Conservation (phyloP, 2,329 filamentous ascomycete species). For the Aphanocladium album region DNA sequence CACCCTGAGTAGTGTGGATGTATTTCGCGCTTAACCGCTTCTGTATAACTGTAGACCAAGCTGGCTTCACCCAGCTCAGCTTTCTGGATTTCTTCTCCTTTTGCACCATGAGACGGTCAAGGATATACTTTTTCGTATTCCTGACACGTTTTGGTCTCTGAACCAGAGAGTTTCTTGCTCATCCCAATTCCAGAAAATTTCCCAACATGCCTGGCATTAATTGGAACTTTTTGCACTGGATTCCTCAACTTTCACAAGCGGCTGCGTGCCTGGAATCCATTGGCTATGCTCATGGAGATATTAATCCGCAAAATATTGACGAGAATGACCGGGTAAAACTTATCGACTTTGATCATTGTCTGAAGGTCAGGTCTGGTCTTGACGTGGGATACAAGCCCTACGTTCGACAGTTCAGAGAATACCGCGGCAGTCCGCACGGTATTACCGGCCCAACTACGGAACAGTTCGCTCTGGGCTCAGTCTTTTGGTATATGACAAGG, state of each 20-base stretch:
- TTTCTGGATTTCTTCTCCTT: too few relatives aligned
- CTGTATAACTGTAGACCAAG: too few relatives aligned
- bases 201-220: too few relatives aligned
- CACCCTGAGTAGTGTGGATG: too few relatives aligned
- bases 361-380: constrained; percentile 8
- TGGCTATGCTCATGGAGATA: constrained; percentile 17
- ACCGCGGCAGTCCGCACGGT: constrained; percentile 10
- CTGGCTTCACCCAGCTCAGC: too few relatives aligned
- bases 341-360: constrained; percentile 19
- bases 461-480: constrained; percentile 18
- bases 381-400: constrained; percentile 20
- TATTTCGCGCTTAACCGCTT: too few relatives aligned
- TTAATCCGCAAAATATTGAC: constrained; percentile 19
- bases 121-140: too few relatives aligned
- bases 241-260: constrained; percentile 15
- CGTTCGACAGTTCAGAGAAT: constrained; percentile 15
- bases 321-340: constrained; percentile 16
- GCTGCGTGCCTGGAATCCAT: constrained; percentile 15
- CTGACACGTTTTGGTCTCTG: too few relatives aligned
- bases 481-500: constrained; percentile 19
- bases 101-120: too few relatives aligned
- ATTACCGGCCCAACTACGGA: constrained; percentile 16
- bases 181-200: too few relatives aligned
- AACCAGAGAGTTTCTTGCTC: too few relatives aligned
- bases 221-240: constrained; percentile 12